Percentiles rank a stretch among this genome's conserved stretches.
Conservation (phyloP, 1,284 basidiomycete species). For the Ceratobasidium sp. region DNA sequence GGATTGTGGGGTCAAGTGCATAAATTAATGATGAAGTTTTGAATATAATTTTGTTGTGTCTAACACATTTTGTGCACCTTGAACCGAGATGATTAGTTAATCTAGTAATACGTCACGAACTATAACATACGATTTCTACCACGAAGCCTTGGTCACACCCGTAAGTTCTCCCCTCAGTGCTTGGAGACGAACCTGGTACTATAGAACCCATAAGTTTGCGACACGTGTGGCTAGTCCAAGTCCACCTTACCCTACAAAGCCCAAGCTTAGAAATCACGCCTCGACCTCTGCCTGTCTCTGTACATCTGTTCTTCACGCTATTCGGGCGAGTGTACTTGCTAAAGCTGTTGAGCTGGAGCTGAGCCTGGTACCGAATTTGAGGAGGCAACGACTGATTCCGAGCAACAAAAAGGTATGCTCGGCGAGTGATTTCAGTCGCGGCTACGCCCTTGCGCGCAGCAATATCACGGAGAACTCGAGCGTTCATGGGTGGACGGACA, state of each 20-base stretch:
- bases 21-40: conserved; percentile 14
- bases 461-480: conserved; percentile 79
- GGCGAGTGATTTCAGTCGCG: conserved; percentile 81
- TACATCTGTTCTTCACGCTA: conserved; percentile 89
- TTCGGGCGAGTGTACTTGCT: conserved; percentile 84
- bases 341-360: conserved; percentile 92
- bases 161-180: conserved; percentile 83
- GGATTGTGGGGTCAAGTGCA: neutral
- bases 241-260: conserved; percentile 80
- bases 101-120: neutral
- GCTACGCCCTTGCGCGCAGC: conserved; percentile 78
- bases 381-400: conserved; percentile 87
- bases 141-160: conserved; percentile 90
- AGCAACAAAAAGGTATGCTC: conserved; percentile 91
- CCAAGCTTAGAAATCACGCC: conserved; percentile 92
- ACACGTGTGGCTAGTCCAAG: neutral
- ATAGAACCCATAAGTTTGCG: conserved; percentile 30
- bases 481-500: conserved; percentile 56
- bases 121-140: conserved; percentile 65
- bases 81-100: conserved; percentile 18
- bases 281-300: conserved; percentile 84
- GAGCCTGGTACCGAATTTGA: conserved; percentile 94
- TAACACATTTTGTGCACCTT: neutral
- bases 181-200: conserved; percentile 92
- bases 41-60: neutral